These are phyloP conservation scores for Albatrellus sp. DNA, from an alignment of 1,284 basidiomycete species.

Conservation along the genomic window DNA sequence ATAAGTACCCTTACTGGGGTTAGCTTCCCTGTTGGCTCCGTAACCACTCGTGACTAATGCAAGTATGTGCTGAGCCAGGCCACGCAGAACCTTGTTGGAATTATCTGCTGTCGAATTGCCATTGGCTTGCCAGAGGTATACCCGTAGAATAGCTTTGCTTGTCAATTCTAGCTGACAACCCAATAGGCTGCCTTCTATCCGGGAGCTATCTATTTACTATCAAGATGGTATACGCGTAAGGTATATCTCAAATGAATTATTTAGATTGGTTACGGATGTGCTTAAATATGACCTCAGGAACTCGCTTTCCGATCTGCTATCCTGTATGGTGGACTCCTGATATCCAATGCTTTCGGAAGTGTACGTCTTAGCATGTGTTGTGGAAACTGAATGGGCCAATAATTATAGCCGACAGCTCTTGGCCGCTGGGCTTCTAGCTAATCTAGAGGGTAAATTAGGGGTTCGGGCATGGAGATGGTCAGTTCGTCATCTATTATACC, in stretches of 20 bases:
- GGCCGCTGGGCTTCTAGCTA: constrained; percentile 56
- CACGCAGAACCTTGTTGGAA: constrained; percentile 41
- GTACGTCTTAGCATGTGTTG: constrained; percentile 22
- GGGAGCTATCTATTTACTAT: constrained; percentile 47
- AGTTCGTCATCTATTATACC: constrained; percentile 8
- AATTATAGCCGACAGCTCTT: constrained; percentile 30
- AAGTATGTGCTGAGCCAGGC: constrained; percentile 21
- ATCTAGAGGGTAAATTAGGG: constrained; percentile 56
- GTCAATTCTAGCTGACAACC: not conserved
- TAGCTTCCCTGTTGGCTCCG: constrained; percentile 3
- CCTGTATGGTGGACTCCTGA: constrained; percentile 54
- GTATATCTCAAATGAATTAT: constrained; percentile 15
- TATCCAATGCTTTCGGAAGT: constrained; percentile 68
- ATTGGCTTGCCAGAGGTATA: constrained; percentile 48
- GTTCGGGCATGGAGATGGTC: constrained; percentile 65
- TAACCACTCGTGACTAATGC: no score
- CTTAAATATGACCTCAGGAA: constrained; percentile 26
- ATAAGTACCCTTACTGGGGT: constrained; percentile 52
- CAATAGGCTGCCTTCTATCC: constrained; percentile 49
- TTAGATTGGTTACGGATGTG: no score
- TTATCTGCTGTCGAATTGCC: constrained; percentile 46
- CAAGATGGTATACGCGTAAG: constrained; percentile 56
- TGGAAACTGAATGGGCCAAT: not conserved
- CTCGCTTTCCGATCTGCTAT: constrained; percentile 58
- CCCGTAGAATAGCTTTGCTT: not conserved